These are phyloP conservation scores for Aphanomyces euteiches DNA, from an alignment of 352 stramenopile genomes.

Conservation along the genomic window DNA sequence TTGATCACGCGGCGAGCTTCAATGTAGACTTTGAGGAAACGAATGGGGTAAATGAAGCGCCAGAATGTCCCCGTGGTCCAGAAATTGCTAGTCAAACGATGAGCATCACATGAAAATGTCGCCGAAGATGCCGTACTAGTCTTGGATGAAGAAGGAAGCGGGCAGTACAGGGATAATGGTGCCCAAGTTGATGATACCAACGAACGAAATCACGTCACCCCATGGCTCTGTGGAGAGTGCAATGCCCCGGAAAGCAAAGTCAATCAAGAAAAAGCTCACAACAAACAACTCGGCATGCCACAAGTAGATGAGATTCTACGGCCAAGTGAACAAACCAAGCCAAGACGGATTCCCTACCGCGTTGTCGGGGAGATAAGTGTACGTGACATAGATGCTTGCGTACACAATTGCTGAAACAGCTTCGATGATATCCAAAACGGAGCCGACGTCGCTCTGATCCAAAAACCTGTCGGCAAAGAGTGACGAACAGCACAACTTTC, in stretches of 20 bases:
- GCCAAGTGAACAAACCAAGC: background rate
- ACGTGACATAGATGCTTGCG: constrained; percentile 62
- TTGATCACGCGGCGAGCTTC: constrained; percentile 68
- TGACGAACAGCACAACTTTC: background rate
- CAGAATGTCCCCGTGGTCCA: constrained; percentile 50
- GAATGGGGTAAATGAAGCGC: constrained; percentile 80
- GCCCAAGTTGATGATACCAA: constrained; percentile 49
- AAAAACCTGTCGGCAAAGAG: constrained; percentile 43
- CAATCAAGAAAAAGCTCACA: constrained; percentile 54
- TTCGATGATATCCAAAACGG: constrained; percentile 58
- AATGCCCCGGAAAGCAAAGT: constrained; percentile 69
- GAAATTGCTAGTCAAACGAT: constrained; percentile 20
- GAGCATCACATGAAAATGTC: background rate
- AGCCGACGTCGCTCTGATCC: constrained; percentile 72
- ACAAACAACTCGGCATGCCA: constrained; percentile 69
- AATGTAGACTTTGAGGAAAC: constrained; percentile 80
- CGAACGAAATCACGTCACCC: constrained; percentile 62
- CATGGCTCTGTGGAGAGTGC: constrained; percentile 61
- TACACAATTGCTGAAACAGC: constrained; percentile 55
- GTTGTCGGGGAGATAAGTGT: constrained; percentile 70
- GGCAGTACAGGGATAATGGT: constrained; percentile 75
- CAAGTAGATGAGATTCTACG: background rate
- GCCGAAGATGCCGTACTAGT: constrained; percentile 54
- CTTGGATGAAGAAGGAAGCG: constrained; percentile 62
- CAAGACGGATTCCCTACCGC: constrained; percentile 36